phyloP scores from a whole-genome alignment of 192 early-diverging fungal species.

The Linnemannia exigua region DNA sequence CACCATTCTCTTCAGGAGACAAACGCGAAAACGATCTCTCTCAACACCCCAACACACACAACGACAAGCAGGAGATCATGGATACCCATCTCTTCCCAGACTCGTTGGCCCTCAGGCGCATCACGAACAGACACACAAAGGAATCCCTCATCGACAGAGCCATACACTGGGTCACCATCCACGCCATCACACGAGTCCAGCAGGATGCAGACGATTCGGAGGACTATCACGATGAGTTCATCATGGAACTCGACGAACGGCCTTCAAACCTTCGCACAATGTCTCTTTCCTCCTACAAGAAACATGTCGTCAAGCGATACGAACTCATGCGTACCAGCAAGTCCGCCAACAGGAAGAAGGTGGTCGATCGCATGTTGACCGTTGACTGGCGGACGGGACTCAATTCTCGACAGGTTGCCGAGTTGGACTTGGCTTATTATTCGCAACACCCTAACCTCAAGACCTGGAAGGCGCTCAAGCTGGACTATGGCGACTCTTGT shows the following conservation, averaged over 20 bases:
- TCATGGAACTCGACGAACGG: conserved; percentile 17
- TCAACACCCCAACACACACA: conserved; percentile 3
- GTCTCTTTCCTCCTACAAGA: conserved; percentile 9
- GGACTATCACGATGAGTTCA: conserved; percentile 18
- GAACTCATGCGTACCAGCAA: conserved; percentile 19
- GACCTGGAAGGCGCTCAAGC: conserved; percentile 52
- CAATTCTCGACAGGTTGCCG: conserved; percentile 48
- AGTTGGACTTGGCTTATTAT: conserved; percentile 56
- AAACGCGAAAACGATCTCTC: neutral
- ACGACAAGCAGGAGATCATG: conserved; percentile 12
- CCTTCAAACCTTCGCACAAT: neutral
- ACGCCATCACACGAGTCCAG: conserved; percentile 24
- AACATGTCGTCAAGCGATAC: conserved; percentile 21
- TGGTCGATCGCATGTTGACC: conserved; percentile 35
- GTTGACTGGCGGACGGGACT: conserved; percentile 50
- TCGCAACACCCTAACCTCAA: conserved; percentile 48
- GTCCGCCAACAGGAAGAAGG: conserved; percentile 12
- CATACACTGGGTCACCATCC: conserved; percentile 43
- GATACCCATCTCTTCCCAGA: conserved; percentile 22
- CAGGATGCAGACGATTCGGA: conserved; percentile 9
- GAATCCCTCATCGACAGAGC: conserved; percentile 50
- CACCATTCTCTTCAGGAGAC: neutral
- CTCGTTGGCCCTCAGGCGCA: conserved; percentile 46
- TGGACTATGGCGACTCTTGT: conserved; percentile 34
- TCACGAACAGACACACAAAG: conserved; percentile 56